Conservation (phyloP, 2,329 filamentous ascomycete genomes). For the Alternaria gansuensis region DNA sequence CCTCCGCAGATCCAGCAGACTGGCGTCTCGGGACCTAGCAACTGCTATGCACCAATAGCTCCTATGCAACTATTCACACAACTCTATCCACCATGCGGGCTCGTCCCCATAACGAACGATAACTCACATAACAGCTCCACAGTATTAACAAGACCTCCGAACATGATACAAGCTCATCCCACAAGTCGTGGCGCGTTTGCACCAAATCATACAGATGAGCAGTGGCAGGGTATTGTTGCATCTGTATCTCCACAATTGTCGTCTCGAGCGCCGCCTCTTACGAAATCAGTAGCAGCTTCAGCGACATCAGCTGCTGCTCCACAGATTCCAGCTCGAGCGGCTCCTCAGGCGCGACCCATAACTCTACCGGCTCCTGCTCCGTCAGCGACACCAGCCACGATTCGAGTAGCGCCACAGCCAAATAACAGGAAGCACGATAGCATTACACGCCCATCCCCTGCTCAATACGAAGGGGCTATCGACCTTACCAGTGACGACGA, state of each 20-base stretch:
- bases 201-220: slow-evolving; percentile 5
- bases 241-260: slow-evolving; percentile 8
- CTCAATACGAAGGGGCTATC: slow-evolving; percentile 17
- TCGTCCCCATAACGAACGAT: background rate
- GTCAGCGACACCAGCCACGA: background rate
- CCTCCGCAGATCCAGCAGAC: background rate
- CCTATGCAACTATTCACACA: background rate
- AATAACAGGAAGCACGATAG: slow-evolving; percentile 5
- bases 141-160: background rate
- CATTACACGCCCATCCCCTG: background rate
- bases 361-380: background rate
- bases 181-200: slow-evolving; percentile 3
- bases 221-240: slow-evolving; percentile 10
- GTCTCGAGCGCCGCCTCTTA: background rate
- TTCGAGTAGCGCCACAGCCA: background rate
- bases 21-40: background rate
- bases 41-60: background rate
- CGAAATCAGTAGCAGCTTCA: too few relatives aligned
- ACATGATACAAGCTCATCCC: background rate
- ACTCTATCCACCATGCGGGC: background rate
- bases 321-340: background rate
- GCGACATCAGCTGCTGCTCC: too few relatives aligned
- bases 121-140: background rate
- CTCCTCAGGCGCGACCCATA: background rate
- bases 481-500: slow-evolving; percentile 31